Evolutionary conservation across 257 asterid species (phyloP).

Genomic region (Nicotiana attenuata): DNA sequence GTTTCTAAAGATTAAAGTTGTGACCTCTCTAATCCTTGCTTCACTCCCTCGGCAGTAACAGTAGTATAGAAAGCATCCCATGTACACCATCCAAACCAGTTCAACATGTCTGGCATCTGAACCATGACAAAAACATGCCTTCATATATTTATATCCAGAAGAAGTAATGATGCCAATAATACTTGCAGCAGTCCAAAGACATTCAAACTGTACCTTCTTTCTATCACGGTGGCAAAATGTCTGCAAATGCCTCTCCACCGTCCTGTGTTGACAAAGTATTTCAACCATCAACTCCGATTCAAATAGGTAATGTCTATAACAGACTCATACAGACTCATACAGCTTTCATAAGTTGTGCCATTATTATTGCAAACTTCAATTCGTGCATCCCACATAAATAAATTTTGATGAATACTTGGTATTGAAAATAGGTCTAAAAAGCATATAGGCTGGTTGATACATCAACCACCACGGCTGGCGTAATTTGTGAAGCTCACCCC

Average conservation of each 20-base stretch:
- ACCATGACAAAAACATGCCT: not conserved
- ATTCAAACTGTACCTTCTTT: constrained; percentile 55
- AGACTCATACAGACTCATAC: not conserved
- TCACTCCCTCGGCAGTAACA: constrained; percentile 80
- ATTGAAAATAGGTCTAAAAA: not conserved
- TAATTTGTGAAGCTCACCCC: too few relatives aligned
- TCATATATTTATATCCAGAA: not conserved
- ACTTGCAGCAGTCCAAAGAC: not conserved
- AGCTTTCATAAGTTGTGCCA: not conserved
- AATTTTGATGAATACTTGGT: not conserved
- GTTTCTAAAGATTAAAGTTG: not conserved
- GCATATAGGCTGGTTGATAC: not conserved
- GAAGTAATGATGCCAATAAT: not conserved
- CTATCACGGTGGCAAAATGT: constrained; percentile 83
- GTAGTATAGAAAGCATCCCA: constrained; percentile 98
- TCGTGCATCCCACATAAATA: not conserved
- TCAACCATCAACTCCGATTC: not conserved
- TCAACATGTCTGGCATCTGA: constrained; percentile 91
- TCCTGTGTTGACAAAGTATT: constrained; percentile 35
- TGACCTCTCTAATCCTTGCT: constrained; percentile 75
- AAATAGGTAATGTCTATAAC: not conserved
- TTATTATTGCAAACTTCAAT: not conserved
- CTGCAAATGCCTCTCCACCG: constrained; percentile 77
- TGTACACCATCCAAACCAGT: constrained; percentile 99
- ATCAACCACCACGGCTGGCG: too few relatives aligned